Base-by-base conservation (phyloP, 148 eudicot genomes). In the Fagopyrum tataricum region DNA sequence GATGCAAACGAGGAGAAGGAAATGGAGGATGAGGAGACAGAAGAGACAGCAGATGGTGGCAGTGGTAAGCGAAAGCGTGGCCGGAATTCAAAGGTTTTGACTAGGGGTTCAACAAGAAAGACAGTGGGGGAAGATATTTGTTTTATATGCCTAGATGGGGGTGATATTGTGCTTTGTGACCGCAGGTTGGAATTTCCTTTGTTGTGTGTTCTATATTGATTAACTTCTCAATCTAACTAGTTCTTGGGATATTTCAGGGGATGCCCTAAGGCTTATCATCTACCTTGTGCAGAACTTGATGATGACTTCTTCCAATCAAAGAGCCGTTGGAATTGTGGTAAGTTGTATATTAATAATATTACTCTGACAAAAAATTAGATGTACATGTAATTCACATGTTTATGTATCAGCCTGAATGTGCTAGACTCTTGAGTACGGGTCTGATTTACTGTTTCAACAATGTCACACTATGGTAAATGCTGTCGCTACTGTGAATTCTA, bases 81-180 rank as follows among this genome's bases (percentile, higher is more conserved):
- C 40, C 76, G 80, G 72, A 84, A 59, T 48, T 43, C 89, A 7
- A 83, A 83, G 76, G 72, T 76, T 64, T 15, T 73, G 1, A 78
- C 76, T 43, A 93, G 71, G 81, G 37, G 82, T 39, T 74, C 85
- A 41, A 61, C 73, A 26, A 77, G 81, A 82, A 88, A 85, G 83
- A 73, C 70, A 41, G 79, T 74, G 8, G 97, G 86, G 48, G 98
- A 94, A 76, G 98, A 94, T 81, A 97, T 94, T 76, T 94, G 98
- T 78, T 94, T 94, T 79, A 87, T 94, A 53, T 94, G 98, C 82
- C 90, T 94, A 48, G 98, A 94, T 78, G 98, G 98, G 23, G 98
- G 98, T 23, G 86, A 89, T 74, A 89, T 94, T 73, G 93, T 94
- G 78, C 87, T 94, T 11, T 94, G 98, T 84, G 98, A 94, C 52